Evolutionary conservation across 495 filamentous ascomycete species (phyloP).

Genomic region (Cercophora newfieldiana): DNA sequence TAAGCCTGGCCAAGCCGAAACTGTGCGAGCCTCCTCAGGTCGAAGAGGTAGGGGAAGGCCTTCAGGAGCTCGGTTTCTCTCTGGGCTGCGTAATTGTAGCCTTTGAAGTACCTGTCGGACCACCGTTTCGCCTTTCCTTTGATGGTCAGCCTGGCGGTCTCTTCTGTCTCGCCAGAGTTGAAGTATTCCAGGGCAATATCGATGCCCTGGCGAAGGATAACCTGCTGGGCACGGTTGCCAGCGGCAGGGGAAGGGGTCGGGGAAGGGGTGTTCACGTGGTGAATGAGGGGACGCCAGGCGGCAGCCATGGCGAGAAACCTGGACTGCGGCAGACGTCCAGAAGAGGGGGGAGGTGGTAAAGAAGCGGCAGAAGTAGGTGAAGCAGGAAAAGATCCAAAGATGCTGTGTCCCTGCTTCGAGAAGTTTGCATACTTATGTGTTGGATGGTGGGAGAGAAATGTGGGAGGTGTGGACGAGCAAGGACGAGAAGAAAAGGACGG

Average conservation of each 20-base stretch:
- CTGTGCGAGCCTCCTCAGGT: conserved; percentile 23
- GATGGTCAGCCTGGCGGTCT: conserved; percentile 20
- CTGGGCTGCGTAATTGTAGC: conserved; percentile 23
- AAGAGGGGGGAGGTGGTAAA: background rate
- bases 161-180: conserved; percentile 22
- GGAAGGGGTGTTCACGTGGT: background rate
- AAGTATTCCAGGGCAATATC: conserved; percentile 32
- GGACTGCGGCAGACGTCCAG: background rate
- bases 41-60: conserved; percentile 29
- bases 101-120: conserved; percentile 26
- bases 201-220: conserved; percentile 23
- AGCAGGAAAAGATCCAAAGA: too few species aligned
- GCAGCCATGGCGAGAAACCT: background rate
- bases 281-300: background rate
- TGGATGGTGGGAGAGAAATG: background rate
- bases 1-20: conserved; percentile 15
- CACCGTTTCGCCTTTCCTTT: conserved; percentile 26
- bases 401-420: too few species aligned
- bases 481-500: background rate
- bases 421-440: too few species aligned
- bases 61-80: conserved; percentile 19
- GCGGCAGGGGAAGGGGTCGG: background rate
- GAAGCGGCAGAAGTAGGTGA: too few species aligned
- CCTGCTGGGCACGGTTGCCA: conserved; percentile 15
- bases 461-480: background rate